A percentile compares a stretch with the other conserved stretches of the same genome.
Evolutionary conservation across 2,329 filamentous ascomycete species (phyloP).

Genomic region (Sporothrix variecibatus): DNA sequence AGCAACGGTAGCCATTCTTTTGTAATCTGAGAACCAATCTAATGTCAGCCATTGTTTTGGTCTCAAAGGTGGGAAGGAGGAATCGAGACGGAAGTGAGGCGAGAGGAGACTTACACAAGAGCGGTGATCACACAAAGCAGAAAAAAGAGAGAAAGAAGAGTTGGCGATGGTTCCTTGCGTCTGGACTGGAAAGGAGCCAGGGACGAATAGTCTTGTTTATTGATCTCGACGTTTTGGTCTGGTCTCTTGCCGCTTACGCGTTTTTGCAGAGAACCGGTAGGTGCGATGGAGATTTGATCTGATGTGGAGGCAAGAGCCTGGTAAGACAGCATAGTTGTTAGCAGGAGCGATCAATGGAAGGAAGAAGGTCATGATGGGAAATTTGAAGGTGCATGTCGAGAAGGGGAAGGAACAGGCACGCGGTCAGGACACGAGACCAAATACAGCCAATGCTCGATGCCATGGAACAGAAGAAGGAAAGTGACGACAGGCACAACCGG

Average conservation of each 20-base stretch:
- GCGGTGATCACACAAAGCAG: not conserved
- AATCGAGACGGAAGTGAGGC: not conserved
- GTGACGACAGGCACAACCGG: not conserved
- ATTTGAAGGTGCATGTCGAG: not conserved
- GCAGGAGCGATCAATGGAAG: not conserved
- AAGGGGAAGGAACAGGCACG: not conserved
- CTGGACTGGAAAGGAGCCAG: not conserved
- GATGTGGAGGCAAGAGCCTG: not conserved
- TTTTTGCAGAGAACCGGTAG: not conserved
- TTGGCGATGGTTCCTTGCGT: not conserved
- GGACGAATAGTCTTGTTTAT: not conserved
- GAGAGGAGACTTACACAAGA: not conserved
- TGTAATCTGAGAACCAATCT: not conserved
- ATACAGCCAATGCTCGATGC: not conserved
- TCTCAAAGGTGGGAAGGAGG: not conserved
- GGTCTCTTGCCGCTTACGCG: not conserved
- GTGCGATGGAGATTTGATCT: not conserved
- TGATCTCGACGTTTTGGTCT: not conserved
- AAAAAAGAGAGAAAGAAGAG: not conserved
- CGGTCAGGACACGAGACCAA: not conserved
- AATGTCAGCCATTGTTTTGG: not conserved
- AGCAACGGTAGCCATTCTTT: constrained; percentile 18
- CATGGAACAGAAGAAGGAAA: not conserved
- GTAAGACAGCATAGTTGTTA: not conserved
- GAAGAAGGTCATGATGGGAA: not conserved